Conservation (phyloP, 139 green algal genomes). For the Picochlorum sp. region DNA sequence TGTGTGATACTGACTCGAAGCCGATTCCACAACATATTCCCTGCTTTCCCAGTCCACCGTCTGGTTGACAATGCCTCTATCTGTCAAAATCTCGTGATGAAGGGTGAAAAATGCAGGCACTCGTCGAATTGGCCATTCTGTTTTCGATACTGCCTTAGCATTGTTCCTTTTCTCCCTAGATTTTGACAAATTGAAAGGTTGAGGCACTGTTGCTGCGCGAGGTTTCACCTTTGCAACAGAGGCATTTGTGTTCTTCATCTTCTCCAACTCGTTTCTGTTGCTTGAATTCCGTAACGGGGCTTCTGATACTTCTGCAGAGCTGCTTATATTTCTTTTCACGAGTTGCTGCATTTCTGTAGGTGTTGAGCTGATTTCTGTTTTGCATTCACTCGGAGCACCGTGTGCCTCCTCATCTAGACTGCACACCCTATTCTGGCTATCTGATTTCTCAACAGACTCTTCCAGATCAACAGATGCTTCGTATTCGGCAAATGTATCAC, state of each 20-base stretch:
- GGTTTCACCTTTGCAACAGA: not conserved
- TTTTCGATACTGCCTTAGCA: not conserved
- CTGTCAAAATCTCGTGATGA: constrained; percentile 14
- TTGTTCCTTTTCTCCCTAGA: not conserved
- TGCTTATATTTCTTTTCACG: not conserved
- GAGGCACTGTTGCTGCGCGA: not conserved
- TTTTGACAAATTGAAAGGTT: constrained; percentile 6
- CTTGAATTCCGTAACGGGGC: not conserved
- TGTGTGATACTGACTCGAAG: not conserved
- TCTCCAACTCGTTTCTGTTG: not conserved
- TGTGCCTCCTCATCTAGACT: not conserved
- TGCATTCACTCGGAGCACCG: not conserved
- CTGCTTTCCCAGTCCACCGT: constrained; percentile 18
- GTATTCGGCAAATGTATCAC: not conserved
- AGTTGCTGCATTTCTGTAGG: not conserved
- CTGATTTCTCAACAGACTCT: not conserved
- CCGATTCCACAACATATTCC: not conserved
- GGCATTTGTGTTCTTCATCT: not conserved
- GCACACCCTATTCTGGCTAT: not conserved
- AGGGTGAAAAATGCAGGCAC: constrained; percentile 18
- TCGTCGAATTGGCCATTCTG: constrained; percentile 13
- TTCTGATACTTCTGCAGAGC: not conserved
- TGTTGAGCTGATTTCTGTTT: not conserved
- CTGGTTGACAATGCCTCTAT: constrained; percentile 12
- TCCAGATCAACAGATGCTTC: no score